A percentile compares a stretch with the other conserved stretches of the same genome.
phyloP scores from a whole-genome alignment of 164 flowering plant species.

The Liquidambar formosana region DNA sequence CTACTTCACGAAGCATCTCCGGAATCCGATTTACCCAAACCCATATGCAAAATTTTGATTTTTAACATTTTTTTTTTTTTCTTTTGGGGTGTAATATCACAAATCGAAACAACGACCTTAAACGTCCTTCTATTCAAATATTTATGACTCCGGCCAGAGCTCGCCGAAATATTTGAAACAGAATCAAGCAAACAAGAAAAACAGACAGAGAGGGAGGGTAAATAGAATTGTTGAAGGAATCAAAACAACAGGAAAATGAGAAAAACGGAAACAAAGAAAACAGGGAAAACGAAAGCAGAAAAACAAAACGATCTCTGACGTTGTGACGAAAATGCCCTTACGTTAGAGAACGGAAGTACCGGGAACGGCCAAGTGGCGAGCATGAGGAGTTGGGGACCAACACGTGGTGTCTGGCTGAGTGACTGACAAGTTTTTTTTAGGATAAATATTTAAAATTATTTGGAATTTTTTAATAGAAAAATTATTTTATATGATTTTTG shows the following conservation, averaged over 20 bases:
- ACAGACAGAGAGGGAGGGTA: background rate
- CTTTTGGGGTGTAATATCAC: background rate
- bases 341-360: background rate
- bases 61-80: conserved; percentile 2
- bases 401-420: conserved; percentile 35
- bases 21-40: conserved; percentile 18
- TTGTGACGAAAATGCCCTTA: conserved; percentile 25
- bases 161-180: background rate
- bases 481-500: too few species aligned
- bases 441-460: too few species aligned
- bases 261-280: conserved; percentile 5
- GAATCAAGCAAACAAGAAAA: background rate
- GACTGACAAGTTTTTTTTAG: too few species aligned
- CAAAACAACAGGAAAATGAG: conserved; percentile 5
- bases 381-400: conserved; percentile 17
- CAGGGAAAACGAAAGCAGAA: background rate
- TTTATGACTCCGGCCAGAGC: too few species aligned
- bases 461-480: too few species aligned
- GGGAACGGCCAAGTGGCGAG: conserved; percentile 40
- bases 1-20: background rate
- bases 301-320: background rate
- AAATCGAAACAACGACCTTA: background rate
- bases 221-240: background rate
- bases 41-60: conserved; percentile 19
- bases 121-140: background rate